phyloP scores from a whole-genome alignment of 2,329 filamentous ascomycete genomes.

The Aspergillus puulaauensis region DNA sequence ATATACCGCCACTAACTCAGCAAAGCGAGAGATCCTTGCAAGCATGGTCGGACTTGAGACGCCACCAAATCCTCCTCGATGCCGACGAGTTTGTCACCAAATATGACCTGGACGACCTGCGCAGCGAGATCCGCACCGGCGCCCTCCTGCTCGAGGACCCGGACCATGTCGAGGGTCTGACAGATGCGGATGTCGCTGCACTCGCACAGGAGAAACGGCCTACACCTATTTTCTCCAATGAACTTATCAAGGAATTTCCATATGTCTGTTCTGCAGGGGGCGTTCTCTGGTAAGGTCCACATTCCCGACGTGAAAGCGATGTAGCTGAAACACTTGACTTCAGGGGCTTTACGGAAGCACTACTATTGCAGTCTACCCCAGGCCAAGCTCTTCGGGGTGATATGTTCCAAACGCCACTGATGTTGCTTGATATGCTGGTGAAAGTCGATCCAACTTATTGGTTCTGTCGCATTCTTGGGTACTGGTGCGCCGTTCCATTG shows the following conservation, averaged over 20 bases:
- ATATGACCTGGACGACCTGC: conserved; percentile 3
- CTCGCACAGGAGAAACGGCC: not conserved
- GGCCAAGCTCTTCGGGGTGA: not conserved
- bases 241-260: not conserved
- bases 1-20: no score
- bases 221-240: not conserved
- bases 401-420: not conserved
- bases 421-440: not conserved
- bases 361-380: not conserved
- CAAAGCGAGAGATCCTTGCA: no score
- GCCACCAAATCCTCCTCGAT: not conserved
- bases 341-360: not conserved
- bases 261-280: not conserved
- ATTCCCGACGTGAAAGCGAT: no score
- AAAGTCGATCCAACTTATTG: not conserved
- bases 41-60: no score
- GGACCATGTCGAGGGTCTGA: conserved; percentile 1
- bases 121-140: not conserved
- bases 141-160: not conserved
- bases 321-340: not conserved
- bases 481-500: not conserved
- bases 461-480: not conserved
- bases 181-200: not conserved
- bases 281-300: not conserved
- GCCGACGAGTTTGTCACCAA: conserved; percentile 6